A percentile compares a stretch with the other conserved stretches of the same genome.
Evolutionary conservation across 306 rosid genomes (phyloP).

Genomic region (Prosopis cineraria): DNA sequence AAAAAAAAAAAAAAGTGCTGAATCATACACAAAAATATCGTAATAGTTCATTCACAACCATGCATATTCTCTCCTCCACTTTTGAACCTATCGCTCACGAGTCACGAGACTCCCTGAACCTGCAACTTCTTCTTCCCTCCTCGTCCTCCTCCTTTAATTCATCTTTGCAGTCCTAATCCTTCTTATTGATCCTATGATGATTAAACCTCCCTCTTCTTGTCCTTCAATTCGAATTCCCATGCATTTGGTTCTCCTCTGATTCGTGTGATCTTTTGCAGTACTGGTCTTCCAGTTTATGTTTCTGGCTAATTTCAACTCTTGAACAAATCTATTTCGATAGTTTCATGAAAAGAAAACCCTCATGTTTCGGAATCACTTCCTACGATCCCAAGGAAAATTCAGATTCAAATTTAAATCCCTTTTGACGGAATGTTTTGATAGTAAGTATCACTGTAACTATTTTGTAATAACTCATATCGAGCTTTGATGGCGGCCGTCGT

Average conservation of each 20-base stretch:
- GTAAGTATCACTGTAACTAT: not conserved
- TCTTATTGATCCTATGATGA: slow-evolving; percentile 49
- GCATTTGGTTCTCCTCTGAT: slow-evolving; percentile 27
- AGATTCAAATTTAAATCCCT: not conserved
- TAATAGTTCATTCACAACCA: too few species aligned
- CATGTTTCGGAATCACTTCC: slow-evolving; percentile 71
- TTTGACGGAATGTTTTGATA: slow-evolving; percentile 51
- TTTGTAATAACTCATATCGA: not conserved
- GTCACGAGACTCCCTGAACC: slow-evolving; percentile 67
- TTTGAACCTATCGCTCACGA: slow-evolving; percentile 70
- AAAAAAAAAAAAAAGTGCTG: too few species aligned
- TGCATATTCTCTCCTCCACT: slow-evolving; percentile 59
- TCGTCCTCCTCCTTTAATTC: slow-evolving; percentile 62
- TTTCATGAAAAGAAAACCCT: slow-evolving; percentile 53
- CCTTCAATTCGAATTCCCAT: not conserved
- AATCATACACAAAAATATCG: too few species aligned
- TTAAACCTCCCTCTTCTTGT: slow-evolving; percentile 18
- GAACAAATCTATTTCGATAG: slow-evolving; percentile 35
- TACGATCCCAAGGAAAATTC: slow-evolving; percentile 54
- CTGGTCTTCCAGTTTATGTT: not conserved
- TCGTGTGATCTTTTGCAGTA: not conserved
- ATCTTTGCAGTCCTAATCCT: slow-evolving; percentile 62
- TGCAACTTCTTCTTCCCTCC: slow-evolving; percentile 54
- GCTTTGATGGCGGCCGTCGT: slow-evolving; percentile 57
- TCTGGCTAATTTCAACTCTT: slow-evolving; percentile 35